Conservation (phyloP, 176 grass and related monocot genomes). For the Avena atlantica region DNA sequence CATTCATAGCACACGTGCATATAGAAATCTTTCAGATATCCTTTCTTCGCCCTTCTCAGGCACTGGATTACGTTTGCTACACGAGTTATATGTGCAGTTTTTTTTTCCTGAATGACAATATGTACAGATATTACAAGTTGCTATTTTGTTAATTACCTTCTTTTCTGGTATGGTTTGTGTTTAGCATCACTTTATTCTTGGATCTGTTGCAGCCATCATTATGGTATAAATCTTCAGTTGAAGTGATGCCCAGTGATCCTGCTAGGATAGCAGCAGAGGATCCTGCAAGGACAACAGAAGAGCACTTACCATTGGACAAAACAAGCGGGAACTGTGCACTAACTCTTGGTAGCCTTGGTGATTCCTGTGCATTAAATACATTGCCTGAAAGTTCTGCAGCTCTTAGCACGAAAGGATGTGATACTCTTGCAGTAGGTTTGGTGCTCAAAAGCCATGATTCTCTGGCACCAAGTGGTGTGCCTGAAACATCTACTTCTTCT, state of each 20-base stretch:
- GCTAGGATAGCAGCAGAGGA: constrained; percentile 37
- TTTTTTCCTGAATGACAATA: background rate
- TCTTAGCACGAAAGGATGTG: constrained; percentile 38
- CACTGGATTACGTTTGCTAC: background rate
- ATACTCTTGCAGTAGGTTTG: constrained; percentile 7
- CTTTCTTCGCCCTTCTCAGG: background rate
- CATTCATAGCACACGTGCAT: background rate
- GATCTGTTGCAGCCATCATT: constrained; percentile 53
- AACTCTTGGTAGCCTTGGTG: constrained; percentile 24
- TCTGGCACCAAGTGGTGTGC: constrained; percentile 26
- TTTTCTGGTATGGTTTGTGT: constrained; percentile 2
- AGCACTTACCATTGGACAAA: constrained; percentile 35
- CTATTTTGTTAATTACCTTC: constrained; percentile 20
- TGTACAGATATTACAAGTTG: constrained; percentile 23
- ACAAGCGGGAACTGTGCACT: constrained; percentile 24
- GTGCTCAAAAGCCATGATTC: constrained; percentile 21
- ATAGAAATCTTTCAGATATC: constrained; percentile 21
- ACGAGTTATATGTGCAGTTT: constrained; percentile 8
- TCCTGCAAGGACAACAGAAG: constrained; percentile 34
- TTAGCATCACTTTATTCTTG: constrained; percentile 8
- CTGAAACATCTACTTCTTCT: constrained; percentile 42
- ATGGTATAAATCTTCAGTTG: constrained; percentile 51
- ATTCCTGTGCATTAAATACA: constrained; percentile 31
- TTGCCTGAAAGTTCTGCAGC: constrained; percentile 14
- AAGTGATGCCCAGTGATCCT: constrained; percentile 36